Base-by-base conservation (phyloP, 257 asterid species). In the Dorcoceras hygrometricum region DNA sequence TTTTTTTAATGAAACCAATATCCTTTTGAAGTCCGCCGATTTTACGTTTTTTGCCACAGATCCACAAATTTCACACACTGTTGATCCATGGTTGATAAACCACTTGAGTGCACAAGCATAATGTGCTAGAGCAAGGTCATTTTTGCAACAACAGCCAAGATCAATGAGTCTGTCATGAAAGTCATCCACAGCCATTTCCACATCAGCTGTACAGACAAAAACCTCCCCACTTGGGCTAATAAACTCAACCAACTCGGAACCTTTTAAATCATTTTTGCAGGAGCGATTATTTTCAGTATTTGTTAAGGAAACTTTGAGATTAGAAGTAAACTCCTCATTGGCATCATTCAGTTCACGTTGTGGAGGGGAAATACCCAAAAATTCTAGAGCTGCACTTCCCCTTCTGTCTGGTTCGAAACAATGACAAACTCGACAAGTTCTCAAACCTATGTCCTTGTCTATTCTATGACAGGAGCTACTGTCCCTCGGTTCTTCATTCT, bases 51-150 rank as follows among this genome's bases (percentile, higher is more conserved):
- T 85, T 0, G 98, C 81, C 56, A 80, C 71, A 23, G 85, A 76
- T 11, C 94, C 91, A 75, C 98, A 91, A 73, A 91, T 91, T 81
- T 91, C 98, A 16, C 98, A 91, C 36, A 80, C 74, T 31, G 89
- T 87, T 36, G 96, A 91, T 73, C 98, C 98, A 80, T 89, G 96
- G 85, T 80, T 87, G 76, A 91, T 75, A 72, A 91, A 89, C 98
- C 98, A 91, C 85, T 86, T 89, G 27, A 91, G 90, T 11, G 96
- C 98, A 36, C 98, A 91, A 11, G 94, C 91, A 74, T 91, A 91
- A 76, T 91, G 98, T 36, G 90, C 91, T 55, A 89, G 75, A 55
- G 94, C 95, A 80, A 91, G 91, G 78, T 89, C 98, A 50, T 74
- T 87, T 71, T 91, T 91, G 83, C 98, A 91, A 73, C 90, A 73